Percentiles rank a stretch among this genome's conserved stretches.
Evolutionary conservation across 257 asterid genomes (phyloP).

Genomic region (Solanum microdontum): DNA sequence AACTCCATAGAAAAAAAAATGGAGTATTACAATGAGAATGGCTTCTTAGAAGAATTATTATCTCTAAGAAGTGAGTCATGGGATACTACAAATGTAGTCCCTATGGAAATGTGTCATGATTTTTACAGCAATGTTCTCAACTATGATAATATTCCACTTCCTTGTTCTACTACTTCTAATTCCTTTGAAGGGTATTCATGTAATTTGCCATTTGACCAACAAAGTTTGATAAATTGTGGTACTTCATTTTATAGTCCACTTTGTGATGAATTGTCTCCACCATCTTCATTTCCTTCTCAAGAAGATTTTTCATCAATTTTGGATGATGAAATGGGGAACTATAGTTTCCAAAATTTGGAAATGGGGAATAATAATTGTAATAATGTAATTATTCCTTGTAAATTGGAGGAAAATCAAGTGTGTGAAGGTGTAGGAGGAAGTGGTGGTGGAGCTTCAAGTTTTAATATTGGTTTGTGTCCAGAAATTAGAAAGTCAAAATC

Average conservation of each 20-base stretch:
- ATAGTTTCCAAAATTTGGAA: constrained; percentile 11
- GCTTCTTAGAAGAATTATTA: constrained; percentile 40
- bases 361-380: not conserved
- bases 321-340: constrained; percentile 16
- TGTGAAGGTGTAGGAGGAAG: not conserved
- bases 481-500: constrained; percentile 15
- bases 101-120: constrained; percentile 10
- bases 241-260: constrained; percentile 16
- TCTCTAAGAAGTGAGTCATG: constrained; percentile 22
- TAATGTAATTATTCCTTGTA: constrained; percentile 1
- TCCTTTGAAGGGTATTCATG: constrained; percentile 11
- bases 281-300: constrained; percentile 12
- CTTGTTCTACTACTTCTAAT: not conserved
- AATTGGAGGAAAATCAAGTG: constrained; percentile 18
- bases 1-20: constrained; percentile 13
- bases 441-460: constrained; percentile 2
- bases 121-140: constrained; percentile 17
- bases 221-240: not conserved
- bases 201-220: constrained; percentile 19
- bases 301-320: constrained; percentile 11
- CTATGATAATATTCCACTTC: not conserved
- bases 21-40: constrained; percentile 36
- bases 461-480: constrained; percentile 20
- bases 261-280: constrained; percentile 33
- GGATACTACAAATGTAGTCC: not conserved